Evolutionary conservation across 306 rosid species (phyloP).

Genomic region (Prunus mongolica): DNA sequence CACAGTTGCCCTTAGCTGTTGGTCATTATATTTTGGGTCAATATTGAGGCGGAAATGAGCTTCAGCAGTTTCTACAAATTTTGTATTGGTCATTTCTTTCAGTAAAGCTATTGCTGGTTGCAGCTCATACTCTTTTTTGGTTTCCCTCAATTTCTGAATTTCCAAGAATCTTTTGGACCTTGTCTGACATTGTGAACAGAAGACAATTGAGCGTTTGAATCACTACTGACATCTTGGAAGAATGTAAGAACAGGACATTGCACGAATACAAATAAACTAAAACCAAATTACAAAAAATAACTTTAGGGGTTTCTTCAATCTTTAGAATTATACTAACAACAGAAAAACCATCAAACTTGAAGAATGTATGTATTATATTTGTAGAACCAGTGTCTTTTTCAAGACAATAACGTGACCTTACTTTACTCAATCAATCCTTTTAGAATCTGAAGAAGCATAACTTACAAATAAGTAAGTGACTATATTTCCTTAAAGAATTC

Average conservation of each 20-base stretch:
- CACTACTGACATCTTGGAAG: background rate
- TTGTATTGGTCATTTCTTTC: slow-evolving; percentile 62
- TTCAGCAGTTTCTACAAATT: slow-evolving; percentile 88
- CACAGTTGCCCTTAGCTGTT: slow-evolving; percentile 95
- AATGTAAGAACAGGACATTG: background rate
- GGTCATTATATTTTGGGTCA: slow-evolving; percentile 96
- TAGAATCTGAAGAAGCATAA: background rate
- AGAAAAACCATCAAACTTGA: background rate
- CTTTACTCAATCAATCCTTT: background rate
- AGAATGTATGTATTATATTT: background rate
- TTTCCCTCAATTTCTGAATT: slow-evolving; percentile 84
- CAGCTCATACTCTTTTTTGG: slow-evolving; percentile 75
- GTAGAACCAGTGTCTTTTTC: background rate
- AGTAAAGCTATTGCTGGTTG: slow-evolving; percentile 69
- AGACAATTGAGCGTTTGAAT: slow-evolving; percentile 8
- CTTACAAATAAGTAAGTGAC: background rate
- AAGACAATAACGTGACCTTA: background rate
- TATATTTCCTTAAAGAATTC: background rate
- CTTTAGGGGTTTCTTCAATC: background rate
- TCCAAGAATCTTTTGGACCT: slow-evolving; percentile 97
- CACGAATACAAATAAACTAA: background rate
- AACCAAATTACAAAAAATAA: background rate
- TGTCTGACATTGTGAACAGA: slow-evolving; percentile 39
- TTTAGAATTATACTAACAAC: background rate
- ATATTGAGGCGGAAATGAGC: slow-evolving; percentile 99